Base-by-base conservation (phyloP, 2,329 filamentous ascomycete species). In the Aspergillus glaucus region DNA sequence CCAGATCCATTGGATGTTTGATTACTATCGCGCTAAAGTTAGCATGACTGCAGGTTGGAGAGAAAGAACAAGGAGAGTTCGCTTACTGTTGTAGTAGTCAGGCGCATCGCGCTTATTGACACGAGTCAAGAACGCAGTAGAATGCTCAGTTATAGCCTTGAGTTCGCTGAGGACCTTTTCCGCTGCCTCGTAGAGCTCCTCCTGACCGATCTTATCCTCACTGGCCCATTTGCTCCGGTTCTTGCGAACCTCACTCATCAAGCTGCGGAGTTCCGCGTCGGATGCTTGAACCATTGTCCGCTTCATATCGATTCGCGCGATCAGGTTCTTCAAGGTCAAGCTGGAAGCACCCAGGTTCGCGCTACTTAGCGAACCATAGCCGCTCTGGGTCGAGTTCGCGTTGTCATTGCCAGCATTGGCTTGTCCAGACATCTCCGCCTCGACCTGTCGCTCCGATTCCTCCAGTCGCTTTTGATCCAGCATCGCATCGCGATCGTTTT, bases 181-280 rank as follows among this genome's bases (percentile, higher is more conserved):
- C 12, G 93, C 79, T 9, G 93, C 89, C 73, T 98, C 93, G 66
- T 98, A 98, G 5, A 98, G 78, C 70, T 98, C 93, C 69, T 98
- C 93, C 70, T 98, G 93, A 51, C 93, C 92, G 53, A 98, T 86
- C 58, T 94, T 93, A 60, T 98, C 93, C 69, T 97, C 93, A 66
- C 87, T 97, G 3, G 93, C 92, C 93, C 93, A 98, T 72, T 98
- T 98, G 70, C 92, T 97, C 61, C 93, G 80, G 60, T 97, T 97
- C 70, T 97, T 98, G 55, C 93, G 83, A 15, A 98, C 93, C 69
- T 98, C 93, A 61, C 93, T 96, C 80, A 98, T 95, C 50, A 98
- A 75, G 44, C 86, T 88, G 51, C 93, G 84, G 51, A 98, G 76
- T 64, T 98, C 92, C 21, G 90, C 87, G 72, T 98, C 93, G 1